Evolutionary conservation across 2,329 filamentous ascomycete genomes (phyloP), one percentile per base, ranked within the genome.

Genomic region (Teratosphaeriaceae sp.): DNA sequence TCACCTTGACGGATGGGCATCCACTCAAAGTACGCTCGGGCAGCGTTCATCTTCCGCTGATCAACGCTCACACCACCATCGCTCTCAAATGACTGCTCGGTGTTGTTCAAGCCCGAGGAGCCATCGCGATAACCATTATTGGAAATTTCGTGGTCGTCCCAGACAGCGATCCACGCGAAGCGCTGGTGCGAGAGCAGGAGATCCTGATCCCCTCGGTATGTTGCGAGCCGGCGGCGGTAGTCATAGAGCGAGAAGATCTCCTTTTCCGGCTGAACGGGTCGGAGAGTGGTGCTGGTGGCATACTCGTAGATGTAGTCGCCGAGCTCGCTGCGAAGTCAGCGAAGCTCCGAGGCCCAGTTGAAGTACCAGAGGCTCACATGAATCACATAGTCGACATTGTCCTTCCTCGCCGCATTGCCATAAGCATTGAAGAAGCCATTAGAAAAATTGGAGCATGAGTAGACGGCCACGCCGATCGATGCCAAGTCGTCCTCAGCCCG

Each of bases 1-100:
- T 27, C 24, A 27, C 24, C 24, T 46, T 69, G 66, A 1, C 66
- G 48, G 33, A 60, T 53, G 44, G 66, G 66, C 65, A 69, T 68
- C 64, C 66, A 70, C 43, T 70, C 66, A 41, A 68, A 69, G 37
- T 56, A 55, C 5, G 67, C 67, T 13, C 66, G 59, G 4, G 70
- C 67, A 7, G 67, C 67, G 42, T 70, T 66, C 67, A 70, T 70
- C 51, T 70, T 70, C 5, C 67, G 59, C 45, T 69, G 67, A 22
- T 70, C 67, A 29, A 69, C 63, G 2, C 58, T 58, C 13, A 70
- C 56, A 7, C 63, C 63, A 5, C 65, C 66, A 27, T 62, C 59
- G n/a, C 57, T 46, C 24, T 65, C 46, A 50, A 70, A 70, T 0
- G 63, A 66, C 16, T 61, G 56, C 46, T 70, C 66, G 3, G 67